phyloP scores from a whole-genome alignment of 495 filamentous ascomycete species.

The Oidiodendron maius region DNA sequence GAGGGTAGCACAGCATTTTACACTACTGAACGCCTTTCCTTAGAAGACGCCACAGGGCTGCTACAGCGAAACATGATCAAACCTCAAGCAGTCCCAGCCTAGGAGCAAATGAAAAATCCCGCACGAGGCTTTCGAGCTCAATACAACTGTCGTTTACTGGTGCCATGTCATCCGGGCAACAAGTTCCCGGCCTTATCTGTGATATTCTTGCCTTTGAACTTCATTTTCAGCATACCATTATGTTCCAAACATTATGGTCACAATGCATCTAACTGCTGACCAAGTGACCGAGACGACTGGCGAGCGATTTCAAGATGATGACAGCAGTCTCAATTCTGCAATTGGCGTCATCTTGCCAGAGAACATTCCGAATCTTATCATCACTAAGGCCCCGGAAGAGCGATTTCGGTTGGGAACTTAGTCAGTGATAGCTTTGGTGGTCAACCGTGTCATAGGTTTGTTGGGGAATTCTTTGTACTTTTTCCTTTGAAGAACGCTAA shows the following conservation, averaged over 20 bases:
- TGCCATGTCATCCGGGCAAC: neutral
- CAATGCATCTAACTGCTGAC: constrained; percentile 7
- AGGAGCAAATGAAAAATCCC: neutral
- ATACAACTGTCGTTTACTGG: neutral
- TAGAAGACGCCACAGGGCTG: neutral
- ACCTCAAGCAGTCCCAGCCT: neutral
- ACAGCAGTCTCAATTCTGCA: constrained; percentile 4
- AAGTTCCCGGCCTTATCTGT: constrained; percentile 3
- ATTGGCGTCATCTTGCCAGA: constrained; percentile 7
- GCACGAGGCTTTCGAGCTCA: neutral
- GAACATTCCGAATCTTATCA: constrained; percentile 17
- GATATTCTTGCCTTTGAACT: neutral
- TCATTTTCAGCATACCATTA: neutral
- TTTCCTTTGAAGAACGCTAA: neutral
- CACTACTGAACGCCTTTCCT: neutral
- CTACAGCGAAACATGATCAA: neutral
- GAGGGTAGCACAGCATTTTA: neutral
- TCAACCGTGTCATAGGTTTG: constrained; percentile 28
- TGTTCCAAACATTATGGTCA: neutral
- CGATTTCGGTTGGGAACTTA: constrained; percentile 21
- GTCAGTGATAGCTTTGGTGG: constrained; percentile 22
- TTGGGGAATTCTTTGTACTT: neutral
- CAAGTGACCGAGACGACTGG: constrained; percentile 2
- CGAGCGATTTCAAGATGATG: constrained; percentile 4
- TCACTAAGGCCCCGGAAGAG: constrained; percentile 22